These are phyloP conservation scores for Pichia nakasei DNA, from an alignment of 805 yeast genomes.

Conservation along the genomic window DNA sequence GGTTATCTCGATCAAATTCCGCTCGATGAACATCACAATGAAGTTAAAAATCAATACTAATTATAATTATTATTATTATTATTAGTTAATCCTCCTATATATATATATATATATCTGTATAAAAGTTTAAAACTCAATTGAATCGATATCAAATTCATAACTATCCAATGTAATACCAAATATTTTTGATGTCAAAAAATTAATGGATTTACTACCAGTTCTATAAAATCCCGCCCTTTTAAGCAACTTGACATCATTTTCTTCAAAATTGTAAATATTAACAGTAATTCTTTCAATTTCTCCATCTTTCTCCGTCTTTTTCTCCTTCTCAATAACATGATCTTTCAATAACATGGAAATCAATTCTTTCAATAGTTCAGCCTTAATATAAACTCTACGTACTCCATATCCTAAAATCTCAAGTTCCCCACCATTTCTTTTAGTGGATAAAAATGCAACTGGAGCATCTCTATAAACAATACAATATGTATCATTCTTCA, in stretches of 20 bases:
- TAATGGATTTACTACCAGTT: slow-evolving; percentile 6
- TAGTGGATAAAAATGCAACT: slow-evolving; percentile 48
- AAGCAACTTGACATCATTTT: slow-evolving; percentile 29
- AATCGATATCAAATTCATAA: slow-evolving; percentile 11
- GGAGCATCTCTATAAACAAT: slow-evolving; percentile 63
- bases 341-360: slow-evolving; percentile 19
- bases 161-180: slow-evolving; percentile 18
- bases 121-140: slow-evolving; percentile 8
- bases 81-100: not conserved
- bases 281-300: slow-evolving; percentile 24
- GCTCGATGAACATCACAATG: slow-evolving; percentile 11
- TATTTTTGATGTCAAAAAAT: slow-evolving; percentile 10
- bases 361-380: slow-evolving; percentile 57
- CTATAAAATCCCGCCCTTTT: slow-evolving; percentile 35
- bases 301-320: slow-evolving; percentile 7
- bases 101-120: not conserved
- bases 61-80: no score
- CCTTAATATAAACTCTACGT: slow-evolving; percentile 56
- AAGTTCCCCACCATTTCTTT: slow-evolving; percentile 27
- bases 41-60: slow-evolving; percentile 6
- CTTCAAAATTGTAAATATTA: slow-evolving; percentile 48
- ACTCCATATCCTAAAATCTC: slow-evolving; percentile 52
- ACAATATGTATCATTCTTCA: slow-evolving; percentile 42
- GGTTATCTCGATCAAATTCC: slow-evolving; percentile 46
- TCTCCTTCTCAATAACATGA: slow-evolving; percentile 19